phyloP scores from a whole-genome alignment of 2,329 filamentous ascomycete species.

The Ophiocordyceps camponoti-leonardi region DNA sequence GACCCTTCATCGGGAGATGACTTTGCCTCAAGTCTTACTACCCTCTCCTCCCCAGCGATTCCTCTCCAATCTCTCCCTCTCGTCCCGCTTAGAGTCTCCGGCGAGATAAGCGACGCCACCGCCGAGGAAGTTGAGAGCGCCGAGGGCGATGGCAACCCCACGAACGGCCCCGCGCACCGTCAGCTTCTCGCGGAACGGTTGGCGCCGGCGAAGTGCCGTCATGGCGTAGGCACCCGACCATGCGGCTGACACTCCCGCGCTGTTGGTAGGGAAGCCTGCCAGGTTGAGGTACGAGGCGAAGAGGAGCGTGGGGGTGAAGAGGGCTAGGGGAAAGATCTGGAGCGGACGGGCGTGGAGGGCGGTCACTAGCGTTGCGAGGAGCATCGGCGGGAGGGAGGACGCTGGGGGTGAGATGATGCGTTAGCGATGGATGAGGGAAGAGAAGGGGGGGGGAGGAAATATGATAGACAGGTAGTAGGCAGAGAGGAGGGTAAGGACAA shows the following conservation, averaged over 20 bases:
- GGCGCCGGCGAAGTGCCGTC: conserved; percentile 31
- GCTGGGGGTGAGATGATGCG: conserved; percentile 19
- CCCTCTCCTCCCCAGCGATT: conserved; percentile 28
- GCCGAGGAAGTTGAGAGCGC: conserved; percentile 27
- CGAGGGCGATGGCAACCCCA: conserved; percentile 31
- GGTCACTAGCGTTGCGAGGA: conserved; percentile 37
- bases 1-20: not conserved
- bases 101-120: conserved; percentile 34
- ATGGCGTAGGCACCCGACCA: conserved; percentile 41
- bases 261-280: conserved; percentile 38
- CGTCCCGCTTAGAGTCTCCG: conserved; percentile 32
- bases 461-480: not conserved
- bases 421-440: not conserved
- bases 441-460: not conserved
- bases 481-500: not conserved
- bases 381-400: conserved; percentile 34
- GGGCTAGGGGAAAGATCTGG: conserved; percentile 31
- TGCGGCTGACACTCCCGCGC: conserved; percentile 36
- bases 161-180: conserved; percentile 32
- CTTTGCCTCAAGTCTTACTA: not conserved
- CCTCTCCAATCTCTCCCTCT: conserved; percentile 26
- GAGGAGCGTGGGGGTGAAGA: conserved; percentile 33
- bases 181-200: conserved; percentile 22
- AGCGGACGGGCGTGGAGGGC: conserved; percentile 38
- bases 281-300: conserved; percentile 43